Evolutionary conservation across 371 early-diverging fungal species (phyloP).

Genomic region (Blastocladiella emersonii): DNA sequence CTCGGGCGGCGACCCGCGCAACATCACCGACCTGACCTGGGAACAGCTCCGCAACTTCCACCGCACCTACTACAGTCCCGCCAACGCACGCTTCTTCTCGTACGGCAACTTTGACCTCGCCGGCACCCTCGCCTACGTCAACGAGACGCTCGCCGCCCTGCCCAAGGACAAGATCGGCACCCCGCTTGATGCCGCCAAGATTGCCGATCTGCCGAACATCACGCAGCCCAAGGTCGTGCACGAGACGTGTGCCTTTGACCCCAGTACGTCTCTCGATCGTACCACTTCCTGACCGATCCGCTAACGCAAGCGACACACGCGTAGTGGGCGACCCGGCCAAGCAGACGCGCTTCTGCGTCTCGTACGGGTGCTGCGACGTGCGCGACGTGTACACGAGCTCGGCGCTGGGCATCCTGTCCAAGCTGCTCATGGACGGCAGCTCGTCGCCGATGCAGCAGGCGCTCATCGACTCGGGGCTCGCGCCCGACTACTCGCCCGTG

Average conservation of each 20-base stretch:
- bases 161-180: slow-evolving; percentile 4
- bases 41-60: slow-evolving; percentile 70
- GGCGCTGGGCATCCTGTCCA: slow-evolving; percentile 59
- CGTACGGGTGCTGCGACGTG: slow-evolving; percentile 60
- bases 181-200: background rate
- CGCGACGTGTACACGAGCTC: slow-evolving; percentile 72
- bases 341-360: slow-evolving; percentile 60
- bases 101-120: slow-evolving; percentile 75
- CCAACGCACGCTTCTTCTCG: slow-evolving; percentile 74
- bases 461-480: slow-evolving; percentile 84
- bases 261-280: slow-evolving; percentile 29
- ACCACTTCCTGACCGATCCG: background rate
- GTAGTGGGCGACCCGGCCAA: slow-evolving; percentile 59
- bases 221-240: slow-evolving; percentile 28
- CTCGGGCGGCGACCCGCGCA: slow-evolving; percentile 85
- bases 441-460: slow-evolving; percentile 88
- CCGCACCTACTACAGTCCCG: slow-evolving; percentile 70
- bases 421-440: slow-evolving; percentile 69
- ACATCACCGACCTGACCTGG: slow-evolving; percentile 74
- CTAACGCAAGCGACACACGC: background rate
- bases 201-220: slow-evolving; percentile 26
- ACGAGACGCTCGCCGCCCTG: slow-evolving; percentile 33
- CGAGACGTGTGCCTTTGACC: slow-evolving; percentile 57
- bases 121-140: slow-evolving; percentile 52
- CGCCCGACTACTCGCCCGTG: slow-evolving; percentile 76